These are phyloP conservation scores for Orobanche coerulescens DNA, from an alignment of 257 asterid species.

Conservation along the genomic window DNA sequence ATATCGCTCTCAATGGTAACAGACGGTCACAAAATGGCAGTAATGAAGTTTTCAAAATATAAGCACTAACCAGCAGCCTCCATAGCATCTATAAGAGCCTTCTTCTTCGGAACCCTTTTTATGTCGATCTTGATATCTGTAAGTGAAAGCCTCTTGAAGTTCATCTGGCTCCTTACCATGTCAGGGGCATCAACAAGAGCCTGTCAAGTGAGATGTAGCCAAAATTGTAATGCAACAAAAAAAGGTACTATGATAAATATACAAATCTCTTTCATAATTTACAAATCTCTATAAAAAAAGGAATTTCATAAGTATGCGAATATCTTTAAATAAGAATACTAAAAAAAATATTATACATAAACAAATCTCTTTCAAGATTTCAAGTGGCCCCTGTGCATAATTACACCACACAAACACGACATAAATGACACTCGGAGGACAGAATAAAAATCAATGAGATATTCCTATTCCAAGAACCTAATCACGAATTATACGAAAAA, in stretches of 20 bases:
- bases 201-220: conserved; percentile 24
- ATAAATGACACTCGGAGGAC: not conserved
- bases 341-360: no score
- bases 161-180: conserved; percentile 52
- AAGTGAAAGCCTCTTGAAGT: conserved; percentile 54
- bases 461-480: not conserved
- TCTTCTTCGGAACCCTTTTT: conserved; percentile 50
- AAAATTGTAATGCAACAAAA: no score
- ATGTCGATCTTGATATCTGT: conserved; percentile 52
- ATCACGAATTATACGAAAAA: not conserved
- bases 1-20: not conserved
- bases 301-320: no score
- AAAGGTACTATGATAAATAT: no score
- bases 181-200: conserved; percentile 58
- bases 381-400: no score
- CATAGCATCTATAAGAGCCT: conserved; percentile 47
- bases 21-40: no score
- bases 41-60: not conserved
- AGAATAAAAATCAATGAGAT: not conserved
- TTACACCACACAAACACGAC: not conserved
- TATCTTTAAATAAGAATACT: no score
- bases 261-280: no score
- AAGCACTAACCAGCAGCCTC: conserved; percentile 47
- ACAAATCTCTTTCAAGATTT: no score
- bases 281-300: no score